phyloP scores from a whole-genome alignment of 805 yeast genomes.

The Pachysolen tannophilus region DNA sequence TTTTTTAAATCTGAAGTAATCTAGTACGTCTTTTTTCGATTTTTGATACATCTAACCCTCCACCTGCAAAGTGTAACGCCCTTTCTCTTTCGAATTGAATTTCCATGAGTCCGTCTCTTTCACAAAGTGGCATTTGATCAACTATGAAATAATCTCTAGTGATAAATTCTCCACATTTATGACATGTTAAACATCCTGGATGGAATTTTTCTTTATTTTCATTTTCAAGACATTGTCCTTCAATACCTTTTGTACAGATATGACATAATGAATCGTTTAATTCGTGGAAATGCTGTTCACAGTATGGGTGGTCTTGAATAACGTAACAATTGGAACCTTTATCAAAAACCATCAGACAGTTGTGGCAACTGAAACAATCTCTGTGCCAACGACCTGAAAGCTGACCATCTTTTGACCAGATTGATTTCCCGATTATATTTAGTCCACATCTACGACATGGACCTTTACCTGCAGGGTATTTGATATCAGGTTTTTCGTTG shows the following conservation, averaged over 20 bases:
- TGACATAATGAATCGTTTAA: constrained; percentile 70
- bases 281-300: constrained; percentile 69
- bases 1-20: constrained; percentile 17
- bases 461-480: constrained; percentile 56
- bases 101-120: constrained; percentile 24
- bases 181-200: constrained; percentile 61
- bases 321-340: constrained; percentile 69
- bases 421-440: constrained; percentile 45
- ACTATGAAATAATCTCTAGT: constrained; percentile 47
- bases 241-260: constrained; percentile 68
- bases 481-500: constrained; percentile 4
- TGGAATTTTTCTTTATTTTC: constrained; percentile 71
- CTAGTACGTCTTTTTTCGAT: constrained; percentile 25
- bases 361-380: constrained; percentile 68
- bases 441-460: constrained; percentile 72
- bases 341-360: constrained; percentile 50
- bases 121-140: constrained; percentile 44
- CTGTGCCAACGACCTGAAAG: constrained; percentile 93
- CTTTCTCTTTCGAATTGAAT: constrained; percentile 10
- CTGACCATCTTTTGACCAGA: constrained; percentile 80
- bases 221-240: constrained; percentile 84
- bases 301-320: constrained; percentile 70
- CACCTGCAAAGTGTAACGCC: constrained; percentile 3
- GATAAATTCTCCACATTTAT: constrained; percentile 45
- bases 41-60: constrained; percentile 7